These are phyloP conservation scores for Pseudogymnoascus verrucosus DNA, from an alignment of 2,329 filamentous ascomycete genomes.

Conservation along the genomic window DNA sequence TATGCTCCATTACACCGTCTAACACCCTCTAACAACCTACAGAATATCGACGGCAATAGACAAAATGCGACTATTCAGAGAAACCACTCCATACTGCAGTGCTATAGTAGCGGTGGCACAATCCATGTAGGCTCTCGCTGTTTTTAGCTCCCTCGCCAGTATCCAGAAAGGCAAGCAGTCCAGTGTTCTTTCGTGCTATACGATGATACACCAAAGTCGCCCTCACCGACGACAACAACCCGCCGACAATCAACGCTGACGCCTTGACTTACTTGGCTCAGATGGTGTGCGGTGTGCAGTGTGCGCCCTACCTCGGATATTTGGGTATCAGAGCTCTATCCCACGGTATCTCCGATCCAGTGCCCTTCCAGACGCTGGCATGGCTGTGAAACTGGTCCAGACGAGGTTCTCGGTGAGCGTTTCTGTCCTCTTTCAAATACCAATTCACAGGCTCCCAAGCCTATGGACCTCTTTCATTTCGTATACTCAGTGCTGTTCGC, in stretches of 20 bases:
- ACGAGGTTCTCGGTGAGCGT: constrained; percentile 2
- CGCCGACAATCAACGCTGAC: neutral
- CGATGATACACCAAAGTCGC: neutral
- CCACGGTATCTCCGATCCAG: neutral
- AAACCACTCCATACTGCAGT: neutral
- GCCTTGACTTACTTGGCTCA: neutral
- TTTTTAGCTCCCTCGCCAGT: neutral
- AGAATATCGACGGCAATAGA: neutral
- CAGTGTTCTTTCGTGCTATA: neutral
- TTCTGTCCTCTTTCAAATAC: constrained; percentile 5
- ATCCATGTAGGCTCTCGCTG: neutral
- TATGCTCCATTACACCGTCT: neutral
- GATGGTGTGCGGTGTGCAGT: neutral
- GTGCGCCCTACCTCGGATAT: neutral
- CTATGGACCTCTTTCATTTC: neutral
- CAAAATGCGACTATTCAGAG: neutral
- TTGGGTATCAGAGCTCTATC: neutral
- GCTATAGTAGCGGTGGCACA: neutral
- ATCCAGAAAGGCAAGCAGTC: neutral
- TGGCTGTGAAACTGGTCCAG: neutral
- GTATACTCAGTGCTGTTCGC: neutral
- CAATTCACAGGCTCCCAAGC: neutral
- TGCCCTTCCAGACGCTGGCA: neutral
- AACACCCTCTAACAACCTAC: neutral
- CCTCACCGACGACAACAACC: neutral